Percentiles rank a stretch among this genome's conserved stretches.
Conservation (phyloP, 306 rosid genomes). For the Cotoneaster glaucophyllus region DNA sequence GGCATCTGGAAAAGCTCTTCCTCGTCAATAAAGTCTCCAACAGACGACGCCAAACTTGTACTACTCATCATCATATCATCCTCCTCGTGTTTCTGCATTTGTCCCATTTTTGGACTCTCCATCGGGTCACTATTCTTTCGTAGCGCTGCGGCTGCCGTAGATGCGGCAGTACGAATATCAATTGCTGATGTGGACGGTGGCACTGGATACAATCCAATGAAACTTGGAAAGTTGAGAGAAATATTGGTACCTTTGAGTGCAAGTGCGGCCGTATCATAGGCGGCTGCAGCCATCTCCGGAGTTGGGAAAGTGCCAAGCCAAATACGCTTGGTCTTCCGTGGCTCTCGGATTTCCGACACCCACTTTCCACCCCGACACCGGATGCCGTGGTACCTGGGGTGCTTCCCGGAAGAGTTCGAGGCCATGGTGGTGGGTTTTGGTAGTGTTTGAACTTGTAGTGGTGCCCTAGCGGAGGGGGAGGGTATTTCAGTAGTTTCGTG, state of each 20-base stretch:
- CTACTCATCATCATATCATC: not conserved
- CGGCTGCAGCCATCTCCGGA: constrained; percentile 90
- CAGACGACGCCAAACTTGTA: not conserved
- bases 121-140: not conserved
- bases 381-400: constrained; percentile 59
- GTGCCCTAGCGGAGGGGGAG: not conserved
- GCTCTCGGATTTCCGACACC: constrained; percentile 96
- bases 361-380: constrained; percentile 72
- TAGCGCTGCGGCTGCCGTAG: constrained; percentile 16
- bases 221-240: constrained; percentile 56
- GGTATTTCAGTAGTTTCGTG: not conserved
- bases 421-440: constrained; percentile 28
- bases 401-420: constrained; percentile 46
- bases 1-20: constrained; percentile 83
- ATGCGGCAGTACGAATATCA: constrained; percentile 69
- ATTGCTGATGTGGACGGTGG: constrained; percentile 45
- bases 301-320: constrained; percentile 79
- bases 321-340: constrained; percentile 65
- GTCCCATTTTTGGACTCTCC: not conserved
- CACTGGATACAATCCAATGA: constrained; percentile 31
- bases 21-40: constrained; percentile 56
- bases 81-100: not conserved
- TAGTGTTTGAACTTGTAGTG: not conserved
- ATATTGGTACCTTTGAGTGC: constrained; percentile 66
- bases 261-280: constrained; percentile 74